These are phyloP conservation scores for Tulasnella sp. DNA, from an alignment of 768 basidiomycete species.

Conservation along the genomic window DNA sequence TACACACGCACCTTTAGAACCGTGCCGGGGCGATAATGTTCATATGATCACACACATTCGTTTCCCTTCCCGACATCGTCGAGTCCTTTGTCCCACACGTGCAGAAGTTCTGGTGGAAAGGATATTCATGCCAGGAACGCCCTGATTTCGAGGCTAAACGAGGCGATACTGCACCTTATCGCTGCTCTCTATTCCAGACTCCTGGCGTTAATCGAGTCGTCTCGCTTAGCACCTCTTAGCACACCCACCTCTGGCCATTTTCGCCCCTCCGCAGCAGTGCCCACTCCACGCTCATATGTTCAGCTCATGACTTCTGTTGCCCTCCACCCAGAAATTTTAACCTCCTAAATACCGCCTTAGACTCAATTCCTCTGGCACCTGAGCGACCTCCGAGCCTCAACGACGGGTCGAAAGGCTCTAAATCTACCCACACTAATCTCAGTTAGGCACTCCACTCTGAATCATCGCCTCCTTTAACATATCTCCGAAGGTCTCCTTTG, in stretches of 20 bases:
- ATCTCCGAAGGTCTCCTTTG: neutral
- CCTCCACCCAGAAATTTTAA: neutral
- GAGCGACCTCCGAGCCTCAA: neutral
- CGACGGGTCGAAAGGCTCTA: neutral
- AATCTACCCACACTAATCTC: slow-evolving; percentile 6
- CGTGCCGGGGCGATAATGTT: neutral
- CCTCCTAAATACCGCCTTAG: neutral
- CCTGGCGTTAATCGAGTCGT: neutral
- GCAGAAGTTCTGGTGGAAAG: neutral
- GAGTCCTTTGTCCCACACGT: neutral
- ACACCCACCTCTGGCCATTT: neutral
- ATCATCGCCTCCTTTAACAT: neutral
- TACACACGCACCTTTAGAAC: neutral
- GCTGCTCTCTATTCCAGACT: neutral
- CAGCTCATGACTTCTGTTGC: neutral
- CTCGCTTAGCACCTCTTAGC: neutral
- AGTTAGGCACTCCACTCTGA: neutral
- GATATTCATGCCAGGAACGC: neutral
- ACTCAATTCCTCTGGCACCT: neutral
- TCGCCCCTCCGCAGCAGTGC: no score
- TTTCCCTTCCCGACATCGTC: neutral
- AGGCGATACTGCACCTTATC: neutral
- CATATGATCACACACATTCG: neutral
- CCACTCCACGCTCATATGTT: neutral
- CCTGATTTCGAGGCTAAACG: neutral